phyloP scores from a whole-genome alignment of 768 basidiomycete genomes.

The Pisolithus tinctorius region DNA sequence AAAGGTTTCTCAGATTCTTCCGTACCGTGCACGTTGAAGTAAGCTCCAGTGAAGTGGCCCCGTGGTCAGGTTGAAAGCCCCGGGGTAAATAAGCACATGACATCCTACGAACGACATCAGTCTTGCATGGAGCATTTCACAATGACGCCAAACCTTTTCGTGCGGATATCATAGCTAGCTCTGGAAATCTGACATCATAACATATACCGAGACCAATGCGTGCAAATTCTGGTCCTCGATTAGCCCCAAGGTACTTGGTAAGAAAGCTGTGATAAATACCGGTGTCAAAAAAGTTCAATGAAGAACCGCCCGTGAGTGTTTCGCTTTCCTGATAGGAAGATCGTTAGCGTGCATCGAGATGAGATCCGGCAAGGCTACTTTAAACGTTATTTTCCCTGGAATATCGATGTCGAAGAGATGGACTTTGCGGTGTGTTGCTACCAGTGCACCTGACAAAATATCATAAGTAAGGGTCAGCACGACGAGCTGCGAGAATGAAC shows the following conservation, averaged over 20 bases:
- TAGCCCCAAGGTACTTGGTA: not conserved
- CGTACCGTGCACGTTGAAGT: constrained; percentile 72
- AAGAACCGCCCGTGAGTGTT: constrained; percentile 70
- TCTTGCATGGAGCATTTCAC: not conserved
- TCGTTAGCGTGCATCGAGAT: not conserved
- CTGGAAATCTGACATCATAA: constrained; percentile 93
- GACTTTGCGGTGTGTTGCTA: constrained; percentile 87
- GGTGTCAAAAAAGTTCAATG: constrained; percentile 79
- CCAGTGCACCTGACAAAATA: constrained; percentile 59
- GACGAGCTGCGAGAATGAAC: constrained; percentile 2
- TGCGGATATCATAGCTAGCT: constrained; percentile 86
- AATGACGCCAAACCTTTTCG: constrained; percentile 53
- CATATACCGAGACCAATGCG: constrained; percentile 94
- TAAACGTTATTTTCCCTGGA: constrained; percentile 85
- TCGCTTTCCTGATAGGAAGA: constrained; percentile 67
- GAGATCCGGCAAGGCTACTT: constrained; percentile 36
- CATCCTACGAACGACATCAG: constrained; percentile 48
- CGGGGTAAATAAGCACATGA: constrained; percentile 84
- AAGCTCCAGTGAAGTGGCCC: constrained; percentile 97
- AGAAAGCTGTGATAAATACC: constrained; percentile 36
- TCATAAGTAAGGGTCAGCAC: not conserved
- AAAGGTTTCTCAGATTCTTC: not conserved
- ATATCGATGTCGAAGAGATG: constrained; percentile 99
- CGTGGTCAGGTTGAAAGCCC: constrained; percentile 93
- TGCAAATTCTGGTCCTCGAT: constrained; percentile 68